A percentile compares a stretch with the other conserved stretches of the same genome.
These are phyloP conservation scores for Iberis pinnata DNA, from an alignment of 345 rosid genomes.

Conservation along the genomic window DNA sequence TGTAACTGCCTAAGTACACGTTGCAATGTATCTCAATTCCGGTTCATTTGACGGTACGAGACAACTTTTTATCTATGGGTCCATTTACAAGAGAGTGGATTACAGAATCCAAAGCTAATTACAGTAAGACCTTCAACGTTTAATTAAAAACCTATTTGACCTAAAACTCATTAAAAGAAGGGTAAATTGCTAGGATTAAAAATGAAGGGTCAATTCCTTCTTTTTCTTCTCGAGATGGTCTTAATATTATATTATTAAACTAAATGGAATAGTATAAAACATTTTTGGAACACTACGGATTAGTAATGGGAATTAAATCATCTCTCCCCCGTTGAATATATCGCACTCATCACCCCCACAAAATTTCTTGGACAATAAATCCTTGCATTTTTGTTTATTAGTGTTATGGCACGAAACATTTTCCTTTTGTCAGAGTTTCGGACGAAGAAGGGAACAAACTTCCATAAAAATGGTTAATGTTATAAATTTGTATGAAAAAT, in stretches of 20 bases:
- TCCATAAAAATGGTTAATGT: too few relatives aligned
- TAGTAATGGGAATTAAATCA: conserved; percentile 8
- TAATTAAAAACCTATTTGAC: conserved; percentile 5
- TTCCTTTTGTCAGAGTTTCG: not conserved
- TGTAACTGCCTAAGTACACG: not conserved
- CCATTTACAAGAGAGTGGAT: conserved; percentile 31
- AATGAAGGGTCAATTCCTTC: too few relatives aligned
- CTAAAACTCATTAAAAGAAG: not conserved
- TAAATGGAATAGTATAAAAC: not conserved
- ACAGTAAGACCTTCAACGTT: not conserved
- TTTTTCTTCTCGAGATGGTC: too few relatives aligned
- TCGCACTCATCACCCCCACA: conserved; percentile 61
- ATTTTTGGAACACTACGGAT: not conserved
- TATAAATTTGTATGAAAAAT: not conserved
- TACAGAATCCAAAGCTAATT: conserved; percentile 29
- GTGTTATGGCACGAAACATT: conserved; percentile 1
- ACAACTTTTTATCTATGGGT: conserved; percentile 24
- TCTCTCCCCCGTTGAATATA: conserved; percentile 44
- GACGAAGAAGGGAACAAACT: conserved; percentile 6
- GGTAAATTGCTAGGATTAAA: not conserved
- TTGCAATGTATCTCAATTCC: not conserved
- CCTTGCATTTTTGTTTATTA: too few relatives aligned
- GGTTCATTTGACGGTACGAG: conserved; percentile 22
- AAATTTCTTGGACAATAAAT: conserved; percentile 21
- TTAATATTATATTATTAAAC: not conserved